phyloP scores from a whole-genome alignment of 345 rosid species.

The Trapa incisa region DNA sequence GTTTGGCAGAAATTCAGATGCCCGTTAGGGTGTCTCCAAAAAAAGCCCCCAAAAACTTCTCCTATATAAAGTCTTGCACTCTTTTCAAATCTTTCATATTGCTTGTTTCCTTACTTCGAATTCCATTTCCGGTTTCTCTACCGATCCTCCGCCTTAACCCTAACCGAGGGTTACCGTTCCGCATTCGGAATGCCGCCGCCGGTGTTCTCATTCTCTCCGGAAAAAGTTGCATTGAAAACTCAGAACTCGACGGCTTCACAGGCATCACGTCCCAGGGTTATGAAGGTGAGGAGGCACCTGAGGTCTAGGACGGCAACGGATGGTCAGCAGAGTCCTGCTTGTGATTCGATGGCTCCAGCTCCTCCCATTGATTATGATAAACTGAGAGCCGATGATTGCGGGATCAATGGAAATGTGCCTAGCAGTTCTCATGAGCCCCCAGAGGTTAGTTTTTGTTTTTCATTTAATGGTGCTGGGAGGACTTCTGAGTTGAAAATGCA shows the following conservation, averaged over 20 bases:
- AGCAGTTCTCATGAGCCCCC: conserved; percentile 4
- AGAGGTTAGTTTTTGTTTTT: conserved; percentile 14
- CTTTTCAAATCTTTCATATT: too few species aligned
- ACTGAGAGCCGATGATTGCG: conserved; percentile 9
- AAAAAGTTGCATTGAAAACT: too few species aligned
- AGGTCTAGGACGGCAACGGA: conserved; percentile 19
- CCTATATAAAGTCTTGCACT: too few species aligned
- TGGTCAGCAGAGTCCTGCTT: conserved; percentile 20
- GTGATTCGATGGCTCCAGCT: conserved; percentile 33
- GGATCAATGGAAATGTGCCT: conserved; percentile 11
- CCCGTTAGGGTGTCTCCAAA: too few species aligned
- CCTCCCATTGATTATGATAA: conserved; percentile 6
- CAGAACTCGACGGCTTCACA: conserved; percentile 7
- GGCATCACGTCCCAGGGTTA: conserved; percentile 43
- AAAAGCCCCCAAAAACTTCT: too few species aligned
- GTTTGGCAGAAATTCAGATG: too few species aligned
- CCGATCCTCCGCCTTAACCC: too few species aligned
- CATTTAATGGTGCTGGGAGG: conserved; percentile 18
- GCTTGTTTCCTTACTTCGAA: too few species aligned
- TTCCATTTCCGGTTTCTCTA: too few species aligned
- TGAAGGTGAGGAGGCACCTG: conserved; percentile 47
- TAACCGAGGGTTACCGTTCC: too few species aligned
- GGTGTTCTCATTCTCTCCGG: too few species aligned
- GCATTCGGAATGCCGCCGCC: too few species aligned
- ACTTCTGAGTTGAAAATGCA: neutral